Evolutionary conservation across 2,329 filamentous ascomycete species (phyloP).

Genomic region (Paracorniculantispora psalliotae): DNA sequence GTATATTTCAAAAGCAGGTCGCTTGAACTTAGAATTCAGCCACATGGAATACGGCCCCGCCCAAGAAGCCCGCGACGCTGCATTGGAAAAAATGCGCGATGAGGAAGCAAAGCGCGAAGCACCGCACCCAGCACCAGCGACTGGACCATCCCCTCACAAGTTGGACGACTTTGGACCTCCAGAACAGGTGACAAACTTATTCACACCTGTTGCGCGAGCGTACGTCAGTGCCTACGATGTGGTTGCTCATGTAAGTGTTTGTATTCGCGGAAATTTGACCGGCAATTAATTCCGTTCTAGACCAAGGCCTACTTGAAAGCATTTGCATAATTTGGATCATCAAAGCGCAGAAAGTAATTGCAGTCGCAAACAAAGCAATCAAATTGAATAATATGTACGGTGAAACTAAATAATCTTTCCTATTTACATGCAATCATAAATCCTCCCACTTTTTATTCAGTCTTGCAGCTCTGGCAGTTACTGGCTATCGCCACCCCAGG

Average conservation of each 20-base stretch:
- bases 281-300: neutral
- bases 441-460: no score
- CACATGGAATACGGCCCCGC: neutral
- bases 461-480: neutral
- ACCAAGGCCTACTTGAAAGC: neutral
- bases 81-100: neutral
- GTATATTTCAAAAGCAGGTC: neutral
- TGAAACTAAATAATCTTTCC: neutral
- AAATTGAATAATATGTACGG: neutral
- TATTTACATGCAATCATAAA: neutral
- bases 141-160: no score
- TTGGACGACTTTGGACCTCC: neutral
- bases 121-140: neutral
- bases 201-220: neutral
- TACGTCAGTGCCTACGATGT: neutral
- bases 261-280: no score
- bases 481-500: conserved; percentile 5
- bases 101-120: neutral
- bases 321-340: neutral
- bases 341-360: no score
- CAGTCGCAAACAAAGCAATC: neutral
- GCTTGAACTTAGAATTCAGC: neutral
- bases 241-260: neutral
- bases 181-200: neutral
- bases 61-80: neutral